phyloP scores from a whole-genome alignment of 371 early-diverging fungal species.

The Mycotypha africana region DNA sequence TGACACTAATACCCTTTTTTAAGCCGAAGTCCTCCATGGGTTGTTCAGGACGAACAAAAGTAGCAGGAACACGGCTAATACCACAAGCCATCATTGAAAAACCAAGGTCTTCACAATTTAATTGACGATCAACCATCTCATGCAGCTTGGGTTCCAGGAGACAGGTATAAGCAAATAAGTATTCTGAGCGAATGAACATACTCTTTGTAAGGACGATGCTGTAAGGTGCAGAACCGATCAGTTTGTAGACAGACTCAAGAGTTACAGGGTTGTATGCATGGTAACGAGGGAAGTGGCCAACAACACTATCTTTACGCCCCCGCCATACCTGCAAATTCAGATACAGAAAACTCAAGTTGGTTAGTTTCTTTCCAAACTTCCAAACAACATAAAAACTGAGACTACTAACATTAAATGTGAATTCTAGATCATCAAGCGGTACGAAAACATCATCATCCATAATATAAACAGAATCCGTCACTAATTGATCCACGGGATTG shows the following conservation, averaged over 20 bases:
- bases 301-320: constrained; percentile 24
- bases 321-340: constrained; percentile 20
- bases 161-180: constrained; percentile 43
- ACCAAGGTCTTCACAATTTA: constrained; percentile 47
- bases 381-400: too few relatives aligned
- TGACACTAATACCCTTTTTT: constrained; percentile 30
- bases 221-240: constrained; percentile 20
- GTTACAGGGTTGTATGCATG: constrained; percentile 24
- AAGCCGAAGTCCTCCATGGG: constrained; percentile 30
- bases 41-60: constrained; percentile 17
- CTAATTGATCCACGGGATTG: constrained; percentile 25
- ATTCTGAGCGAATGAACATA: constrained; percentile 43
- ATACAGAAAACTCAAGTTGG: neutral
- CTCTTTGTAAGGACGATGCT: constrained; percentile 41
- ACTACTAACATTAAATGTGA: too few relatives aligned
- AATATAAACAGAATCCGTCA: constrained; percentile 37
- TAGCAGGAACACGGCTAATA: constrained; percentile 16
- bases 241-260: constrained; percentile 15
- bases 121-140: constrained; percentile 21
- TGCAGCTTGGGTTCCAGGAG: constrained; percentile 30
- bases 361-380: too few relatives aligned
- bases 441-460: constrained; percentile 39
- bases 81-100: constrained; percentile 42
- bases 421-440: constrained; percentile 27
- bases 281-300: constrained; percentile 40